Percentiles rank a stretch among this genome's conserved stretches.
Evolutionary conservation across 1,139 yeast species (phyloP).

Genomic region (Candida sp.): DNA sequence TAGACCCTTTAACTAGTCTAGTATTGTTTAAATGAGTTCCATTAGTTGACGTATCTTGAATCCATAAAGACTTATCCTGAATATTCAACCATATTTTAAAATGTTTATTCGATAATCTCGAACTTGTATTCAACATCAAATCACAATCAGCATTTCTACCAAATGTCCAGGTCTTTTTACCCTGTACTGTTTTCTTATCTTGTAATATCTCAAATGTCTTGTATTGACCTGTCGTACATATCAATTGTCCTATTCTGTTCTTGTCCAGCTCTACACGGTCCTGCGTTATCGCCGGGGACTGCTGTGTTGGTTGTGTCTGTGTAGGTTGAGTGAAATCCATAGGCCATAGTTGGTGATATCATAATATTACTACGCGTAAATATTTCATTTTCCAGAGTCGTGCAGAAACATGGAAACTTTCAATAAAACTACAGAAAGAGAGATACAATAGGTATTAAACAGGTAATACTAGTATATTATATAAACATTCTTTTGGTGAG

Average conservation of each 20-base stretch:
- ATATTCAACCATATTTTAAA: constrained; percentile 65
- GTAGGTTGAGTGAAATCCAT: constrained; percentile 45
- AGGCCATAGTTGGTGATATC: not conserved
- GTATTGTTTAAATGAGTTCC: constrained; percentile 85
- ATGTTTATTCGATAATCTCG: constrained; percentile 75
- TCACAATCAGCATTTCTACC: constrained; percentile 78
- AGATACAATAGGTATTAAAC: too few species aligned
- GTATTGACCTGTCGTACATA: constrained; percentile 68
- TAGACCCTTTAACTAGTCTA: constrained; percentile 72
- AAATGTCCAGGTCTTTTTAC: constrained; percentile 62
- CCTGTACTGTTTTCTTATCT: constrained; percentile 19
- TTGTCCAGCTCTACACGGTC: constrained; percentile 20
- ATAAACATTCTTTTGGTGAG: not conserved
- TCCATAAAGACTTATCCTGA: constrained; percentile 54
- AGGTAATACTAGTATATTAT: not conserved
- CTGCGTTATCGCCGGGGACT: constrained; percentile 36
- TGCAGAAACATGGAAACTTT: not conserved
- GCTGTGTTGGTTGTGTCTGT: constrained; percentile 69
- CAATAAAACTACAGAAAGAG: too few species aligned
- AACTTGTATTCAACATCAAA: constrained; percentile 52
- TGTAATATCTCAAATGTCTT: constrained; percentile 37
- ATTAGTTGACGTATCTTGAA: constrained; percentile 77
- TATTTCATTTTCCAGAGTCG: constrained; percentile 1
- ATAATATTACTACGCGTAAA: not conserved
- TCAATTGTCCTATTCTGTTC: constrained; percentile 42